Percentiles rank a stretch among this genome's conserved stretches.
phyloP scores from a whole-genome alignment of 176 grass and related monocot species.

The Aegilops tauschii region DNA sequence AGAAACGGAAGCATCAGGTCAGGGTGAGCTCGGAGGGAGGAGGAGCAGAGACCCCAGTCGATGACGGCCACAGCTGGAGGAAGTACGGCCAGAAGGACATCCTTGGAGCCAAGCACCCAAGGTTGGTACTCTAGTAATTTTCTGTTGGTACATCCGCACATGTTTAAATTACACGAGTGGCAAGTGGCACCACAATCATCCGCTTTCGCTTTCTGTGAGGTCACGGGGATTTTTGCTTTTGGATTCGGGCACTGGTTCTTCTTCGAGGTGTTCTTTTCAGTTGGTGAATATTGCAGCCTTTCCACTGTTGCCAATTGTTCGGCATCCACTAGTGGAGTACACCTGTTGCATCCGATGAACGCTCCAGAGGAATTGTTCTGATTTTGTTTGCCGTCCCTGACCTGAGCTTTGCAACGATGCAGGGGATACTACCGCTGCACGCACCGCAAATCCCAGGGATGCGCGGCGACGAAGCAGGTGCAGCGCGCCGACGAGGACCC shows the following conservation, averaged over 20 bases:
- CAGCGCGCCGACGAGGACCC: constrained; percentile 64
- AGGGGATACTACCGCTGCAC: constrained; percentile 82
- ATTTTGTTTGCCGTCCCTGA: background rate
- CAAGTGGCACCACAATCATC: background rate
- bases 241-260: background rate
- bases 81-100: constrained; percentile 91
- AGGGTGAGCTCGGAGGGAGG: constrained; percentile 37
- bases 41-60: constrained; percentile 33
- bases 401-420: background rate
- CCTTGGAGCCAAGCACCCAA: constrained; percentile 59
- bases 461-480: constrained; percentile 62
- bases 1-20: constrained; percentile 37
- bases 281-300: background rate
- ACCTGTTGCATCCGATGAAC: background rate
- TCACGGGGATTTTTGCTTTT: background rate
- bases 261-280: background rate
- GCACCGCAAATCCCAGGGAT: constrained; percentile 38
- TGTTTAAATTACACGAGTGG: background rate
- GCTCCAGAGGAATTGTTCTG: background rate
- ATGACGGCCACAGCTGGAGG: constrained; percentile 83
- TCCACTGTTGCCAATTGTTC: background rate
- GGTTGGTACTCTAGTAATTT: constrained; percentile 28
- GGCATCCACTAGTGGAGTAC: constrained; percentile 9
- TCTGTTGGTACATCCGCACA: background rate
- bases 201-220: no score